These are phyloP conservation scores for Kwoniella dejecticola DNA, from an alignment of 768 basidiomycete genomes.

Conservation along the genomic window DNA sequence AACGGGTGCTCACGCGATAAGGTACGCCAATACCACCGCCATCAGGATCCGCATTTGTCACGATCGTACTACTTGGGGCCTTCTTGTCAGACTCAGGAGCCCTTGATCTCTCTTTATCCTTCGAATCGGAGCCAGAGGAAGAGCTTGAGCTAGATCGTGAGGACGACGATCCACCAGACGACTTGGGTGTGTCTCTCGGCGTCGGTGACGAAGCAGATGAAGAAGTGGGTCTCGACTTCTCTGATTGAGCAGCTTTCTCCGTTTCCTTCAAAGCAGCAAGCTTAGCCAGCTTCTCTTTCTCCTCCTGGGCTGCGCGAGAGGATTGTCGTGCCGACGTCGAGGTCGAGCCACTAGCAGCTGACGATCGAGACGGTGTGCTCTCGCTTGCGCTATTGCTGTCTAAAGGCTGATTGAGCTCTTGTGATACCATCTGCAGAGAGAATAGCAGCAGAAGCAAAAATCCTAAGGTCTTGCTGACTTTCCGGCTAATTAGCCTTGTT, in stretches of 20 bases:
- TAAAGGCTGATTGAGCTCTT: slow-evolving; percentile 39
- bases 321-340: too few relatives aligned
- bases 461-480: slow-evolving; percentile 41
- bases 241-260: slow-evolving; percentile 8
- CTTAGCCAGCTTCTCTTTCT: slow-evolving; percentile 41
- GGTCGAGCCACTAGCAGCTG: too few relatives aligned
- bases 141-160: slow-evolving; percentile 18
- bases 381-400: too few relatives aligned
- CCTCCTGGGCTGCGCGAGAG: slow-evolving; percentile 13
- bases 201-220: slow-evolving; percentile 10
- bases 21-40: slow-evolving; percentile 24
- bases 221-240: background rate
- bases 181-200: slow-evolving; percentile 14
- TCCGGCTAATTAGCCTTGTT: background rate
- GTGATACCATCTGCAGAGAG: slow-evolving; percentile 43
- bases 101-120: slow-evolving; percentile 6
- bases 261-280: slow-evolving; percentile 27
- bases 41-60: slow-evolving; percentile 24
- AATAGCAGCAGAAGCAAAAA: slow-evolving; percentile 46
- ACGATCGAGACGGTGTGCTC: background rate
- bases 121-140: slow-evolving; percentile 9
- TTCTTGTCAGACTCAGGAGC: slow-evolving; percentile 31
- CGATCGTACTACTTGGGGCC: slow-evolving; percentile 35
- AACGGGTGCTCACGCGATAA: slow-evolving; percentile 19
- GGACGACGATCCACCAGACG: slow-evolving; percentile 16